These are phyloP conservation scores for Aurantiochytrium sp. DNA, from an alignment of 108 stramenopile genomes.

Conservation along the genomic window DNA sequence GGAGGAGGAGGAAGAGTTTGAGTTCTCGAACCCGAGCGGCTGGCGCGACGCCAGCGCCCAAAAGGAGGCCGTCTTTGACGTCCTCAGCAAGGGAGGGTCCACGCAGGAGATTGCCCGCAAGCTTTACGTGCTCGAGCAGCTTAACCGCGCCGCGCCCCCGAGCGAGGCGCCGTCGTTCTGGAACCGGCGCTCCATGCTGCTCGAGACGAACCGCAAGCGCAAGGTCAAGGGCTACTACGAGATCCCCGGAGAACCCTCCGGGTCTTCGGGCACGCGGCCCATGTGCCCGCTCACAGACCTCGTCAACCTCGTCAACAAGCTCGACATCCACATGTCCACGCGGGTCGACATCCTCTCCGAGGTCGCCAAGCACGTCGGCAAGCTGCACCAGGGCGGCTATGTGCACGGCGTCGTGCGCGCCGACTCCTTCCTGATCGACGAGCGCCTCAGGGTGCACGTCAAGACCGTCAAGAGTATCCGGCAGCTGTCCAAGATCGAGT, in stretches of 20 bases:
- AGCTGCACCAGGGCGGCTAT: not conserved
- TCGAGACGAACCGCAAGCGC: not conserved
- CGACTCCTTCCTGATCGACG: not conserved
- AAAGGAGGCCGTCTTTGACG: slow-evolving; percentile 30
- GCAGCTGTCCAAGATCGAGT: not conserved
- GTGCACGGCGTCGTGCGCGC: not conserved
- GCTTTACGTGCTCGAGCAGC: slow-evolving; percentile 27
- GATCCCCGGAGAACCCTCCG: not conserved
- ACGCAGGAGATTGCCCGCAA: slow-evolving; percentile 12
- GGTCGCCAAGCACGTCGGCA: not conserved
- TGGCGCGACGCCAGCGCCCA: not conserved
- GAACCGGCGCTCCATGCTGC: not conserved
- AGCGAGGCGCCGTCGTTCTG: not conserved
- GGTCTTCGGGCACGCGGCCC: not conserved
- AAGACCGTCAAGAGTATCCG: not conserved
- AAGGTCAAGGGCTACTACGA: slow-evolving; percentile 17
- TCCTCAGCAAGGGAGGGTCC: not conserved
- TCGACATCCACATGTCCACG: not conserved
- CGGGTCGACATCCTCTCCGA: not conserved
- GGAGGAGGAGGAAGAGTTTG: not conserved
- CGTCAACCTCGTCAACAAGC: not conserved
- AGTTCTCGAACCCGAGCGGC: slow-evolving; percentile 18
- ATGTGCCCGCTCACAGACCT: not conserved
- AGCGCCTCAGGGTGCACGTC: not conserved
- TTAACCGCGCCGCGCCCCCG: not conserved